These are phyloP conservation scores for Nepenthes alata DNA, from an alignment of 179 eudicot species.

Conservation along the genomic window DNA sequence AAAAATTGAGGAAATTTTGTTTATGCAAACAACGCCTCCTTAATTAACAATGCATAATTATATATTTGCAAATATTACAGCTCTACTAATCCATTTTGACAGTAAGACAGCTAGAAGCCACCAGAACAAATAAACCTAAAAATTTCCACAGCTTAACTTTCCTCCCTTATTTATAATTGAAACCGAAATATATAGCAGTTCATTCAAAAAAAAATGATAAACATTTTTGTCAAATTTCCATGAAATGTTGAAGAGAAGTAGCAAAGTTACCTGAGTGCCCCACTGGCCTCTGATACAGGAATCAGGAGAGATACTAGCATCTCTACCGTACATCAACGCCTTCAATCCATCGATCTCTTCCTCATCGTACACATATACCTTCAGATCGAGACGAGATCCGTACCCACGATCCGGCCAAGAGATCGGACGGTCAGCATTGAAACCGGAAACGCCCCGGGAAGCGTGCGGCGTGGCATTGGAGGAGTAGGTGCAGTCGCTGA, in stretches of 20 bases:
- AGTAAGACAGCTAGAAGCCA: too few species aligned
- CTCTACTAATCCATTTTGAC: background rate
- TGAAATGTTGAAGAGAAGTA: background rate
- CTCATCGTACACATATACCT: slow-evolving; percentile 75
- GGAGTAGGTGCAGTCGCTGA: slow-evolving; percentile 7
- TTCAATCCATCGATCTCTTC: slow-evolving; percentile 59
- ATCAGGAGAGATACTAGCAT: slow-evolving; percentile 42
- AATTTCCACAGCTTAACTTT: too few species aligned
- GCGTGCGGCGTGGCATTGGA: background rate
- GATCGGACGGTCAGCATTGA: slow-evolving; percentile 17
- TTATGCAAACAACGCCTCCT: too few species aligned
- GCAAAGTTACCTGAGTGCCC: slow-evolving; percentile 70
- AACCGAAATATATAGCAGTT: too few species aligned
- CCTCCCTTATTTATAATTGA: too few species aligned
- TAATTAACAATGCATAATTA: too few species aligned
- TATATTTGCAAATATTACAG: background rate
- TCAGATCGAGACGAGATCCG: slow-evolving; percentile 43
- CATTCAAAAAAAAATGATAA: too few species aligned
- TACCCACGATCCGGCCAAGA: slow-evolving; percentile 49
- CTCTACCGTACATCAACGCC: slow-evolving; percentile 61
- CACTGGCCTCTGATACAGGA: slow-evolving; percentile 81
- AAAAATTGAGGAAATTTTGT: too few species aligned
- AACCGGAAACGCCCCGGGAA: slow-evolving; percentile 11
- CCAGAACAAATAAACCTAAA: too few species aligned
- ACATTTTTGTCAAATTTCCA: background rate